phyloP scores from a whole-genome alignment of 1,139 yeast genomes.

The Debaryomycetaceae sp. region DNA sequence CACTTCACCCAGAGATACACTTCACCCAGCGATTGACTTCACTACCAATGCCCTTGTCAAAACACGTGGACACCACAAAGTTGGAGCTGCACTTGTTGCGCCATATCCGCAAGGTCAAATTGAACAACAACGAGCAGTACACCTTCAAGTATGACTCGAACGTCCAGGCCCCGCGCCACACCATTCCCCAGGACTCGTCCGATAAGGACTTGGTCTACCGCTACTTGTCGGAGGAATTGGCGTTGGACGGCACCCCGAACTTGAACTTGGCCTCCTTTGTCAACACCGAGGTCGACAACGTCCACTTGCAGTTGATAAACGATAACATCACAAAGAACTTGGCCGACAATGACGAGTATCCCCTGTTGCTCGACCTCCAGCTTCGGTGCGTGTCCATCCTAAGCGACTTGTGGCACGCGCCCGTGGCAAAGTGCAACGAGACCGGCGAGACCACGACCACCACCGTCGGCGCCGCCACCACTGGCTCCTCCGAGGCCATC shows the following conservation, averaged over 20 bases:
- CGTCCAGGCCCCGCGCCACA: conserved; percentile 33
- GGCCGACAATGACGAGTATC: conserved; percentile 92
- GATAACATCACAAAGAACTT: conserved; percentile 78
- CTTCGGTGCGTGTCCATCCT: conserved; percentile 74
- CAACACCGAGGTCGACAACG: conserved; percentile 54
- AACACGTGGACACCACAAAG: conserved; percentile 17
- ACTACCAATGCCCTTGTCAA: conserved; percentile 20
- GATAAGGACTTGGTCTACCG: conserved; percentile 44
- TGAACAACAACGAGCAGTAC: conserved; percentile 19
- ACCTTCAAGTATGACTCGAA: conserved; percentile 25
- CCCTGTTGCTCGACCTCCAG: conserved; percentile 71
- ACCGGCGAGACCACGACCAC: conserved; percentile 20
- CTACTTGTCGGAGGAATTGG: conserved; percentile 60
- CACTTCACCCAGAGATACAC: too few relatives aligned
- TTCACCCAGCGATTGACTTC: too few relatives aligned
- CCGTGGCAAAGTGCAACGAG: conserved; percentile 18
- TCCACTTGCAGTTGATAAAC: conserved; percentile 33
- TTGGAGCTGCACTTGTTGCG: conserved; percentile 17
- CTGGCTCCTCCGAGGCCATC: conserved; percentile 90
- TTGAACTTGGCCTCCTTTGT: conserved; percentile 85
- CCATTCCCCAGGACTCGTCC: conserved; percentile 49
- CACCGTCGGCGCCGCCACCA: conserved; percentile 82
- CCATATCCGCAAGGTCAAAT: conserved; percentile 9
- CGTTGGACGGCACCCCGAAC: conserved; percentile 76
- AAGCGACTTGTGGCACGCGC: conserved; percentile 76